phyloP scores from a whole-genome alignment of 78 protist species.

The Dictyostelium capitatum region DNA sequence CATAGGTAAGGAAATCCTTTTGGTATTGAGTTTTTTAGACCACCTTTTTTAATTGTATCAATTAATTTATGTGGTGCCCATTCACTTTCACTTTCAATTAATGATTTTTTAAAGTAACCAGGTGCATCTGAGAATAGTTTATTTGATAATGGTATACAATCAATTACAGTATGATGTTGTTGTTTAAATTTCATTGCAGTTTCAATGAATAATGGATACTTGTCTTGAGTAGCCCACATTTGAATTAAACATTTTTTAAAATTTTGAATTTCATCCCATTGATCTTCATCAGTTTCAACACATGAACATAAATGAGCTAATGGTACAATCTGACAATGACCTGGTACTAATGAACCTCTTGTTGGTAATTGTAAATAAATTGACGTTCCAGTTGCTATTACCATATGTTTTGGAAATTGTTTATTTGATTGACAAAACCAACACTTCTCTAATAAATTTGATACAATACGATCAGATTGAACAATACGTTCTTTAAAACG shows the following conservation, averaged over 20 bases:
- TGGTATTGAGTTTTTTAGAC: conserved; percentile 62
- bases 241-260: conserved; percentile 75
- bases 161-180: conserved; percentile 57
- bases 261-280: conserved; percentile 62
- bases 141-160: conserved; percentile 63
- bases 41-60: conserved; percentile 75
- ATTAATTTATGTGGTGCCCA: conserved; percentile 84
- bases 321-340: conserved; percentile 88
- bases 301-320: conserved; percentile 23
- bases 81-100: conserved; percentile 73
- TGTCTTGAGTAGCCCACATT: conserved; percentile 57
- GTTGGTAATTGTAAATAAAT: conserved; percentile 56
- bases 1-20: conserved; percentile 86
- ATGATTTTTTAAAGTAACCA: conserved; percentile 74
- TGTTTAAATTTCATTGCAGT: conserved; percentile 68
- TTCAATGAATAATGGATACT: conserved; percentile 78
- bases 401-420: conserved; percentile 45
- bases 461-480: conserved; percentile 15
- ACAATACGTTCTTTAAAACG: conserved; percentile 31
- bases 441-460: conserved; percentile 25
- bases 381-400: conserved; percentile 1
- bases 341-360: conserved; percentile 22
- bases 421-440: conserved; percentile 37
- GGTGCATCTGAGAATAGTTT: conserved; percentile 78
- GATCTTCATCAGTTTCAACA: conserved; percentile 58